These are phyloP conservation scores for Fusarium robinianum DNA, from an alignment of 2,329 filamentous ascomycete species.

Conservation along the genomic window DNA sequence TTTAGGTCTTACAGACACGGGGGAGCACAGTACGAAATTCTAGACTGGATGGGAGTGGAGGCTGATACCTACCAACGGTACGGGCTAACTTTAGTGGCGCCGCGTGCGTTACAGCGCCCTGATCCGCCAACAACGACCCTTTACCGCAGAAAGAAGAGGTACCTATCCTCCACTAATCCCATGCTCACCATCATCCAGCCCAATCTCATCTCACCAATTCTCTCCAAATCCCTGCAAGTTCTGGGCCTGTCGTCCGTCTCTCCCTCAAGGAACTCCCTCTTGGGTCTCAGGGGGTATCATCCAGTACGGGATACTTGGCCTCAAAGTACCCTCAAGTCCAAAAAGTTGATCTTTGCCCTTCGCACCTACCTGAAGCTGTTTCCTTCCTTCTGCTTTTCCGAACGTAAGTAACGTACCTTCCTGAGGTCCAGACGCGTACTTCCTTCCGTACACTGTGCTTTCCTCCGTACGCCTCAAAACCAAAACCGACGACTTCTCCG, in stretches of 20 bases:
- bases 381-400: constrained; percentile 17
- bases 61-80: too few species aligned
- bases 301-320: constrained; percentile 12
- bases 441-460: too few species aligned
- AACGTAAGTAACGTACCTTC: too few species aligned
- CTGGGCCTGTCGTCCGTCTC: too few species aligned
- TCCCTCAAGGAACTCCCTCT: constrained; percentile 15
- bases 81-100: constrained; percentile 17
- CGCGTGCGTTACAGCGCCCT: constrained; percentile 15
- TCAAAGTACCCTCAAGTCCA: constrained; percentile 8
- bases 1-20: too few species aligned
- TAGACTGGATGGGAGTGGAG: too few species aligned
- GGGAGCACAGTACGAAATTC: too few species aligned
- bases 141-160: too few species aligned
- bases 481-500: constrained; percentile 24
- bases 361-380: background rate
- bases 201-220: too few species aligned
- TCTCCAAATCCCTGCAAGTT: too few species aligned
- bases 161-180: too few species aligned
- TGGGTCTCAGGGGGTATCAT: constrained; percentile 24
- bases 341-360: constrained; percentile 18
- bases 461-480: constrained; percentile 12
- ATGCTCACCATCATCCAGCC: too few species aligned
- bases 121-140: constrained; percentile 3
- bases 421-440: constrained; percentile 14